Conservation (phyloP, 2,329 filamentous ascomycete species). For the Ophiostoma himal-ulmi region DNA sequence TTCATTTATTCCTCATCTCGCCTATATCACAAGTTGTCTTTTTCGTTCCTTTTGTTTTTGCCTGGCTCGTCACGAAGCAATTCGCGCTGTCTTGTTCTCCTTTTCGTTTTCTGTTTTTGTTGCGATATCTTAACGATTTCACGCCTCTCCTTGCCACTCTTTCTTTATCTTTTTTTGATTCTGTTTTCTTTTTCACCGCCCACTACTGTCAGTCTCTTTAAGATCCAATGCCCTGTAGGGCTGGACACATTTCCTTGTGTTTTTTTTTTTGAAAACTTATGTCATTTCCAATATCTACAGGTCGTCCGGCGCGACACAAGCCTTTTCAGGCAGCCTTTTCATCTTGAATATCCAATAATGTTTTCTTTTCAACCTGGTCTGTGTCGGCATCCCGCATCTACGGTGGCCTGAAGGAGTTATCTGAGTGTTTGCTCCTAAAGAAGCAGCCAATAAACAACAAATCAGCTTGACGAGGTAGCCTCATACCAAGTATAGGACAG, state of each 20-base stretch:
- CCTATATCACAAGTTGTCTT: neutral
- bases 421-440: neutral
- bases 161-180: neutral
- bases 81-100: constrained; percentile 2
- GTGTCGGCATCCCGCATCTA: neutral
- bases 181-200: constrained; percentile 9
- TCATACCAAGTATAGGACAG: neutral
- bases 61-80: constrained; percentile 16
- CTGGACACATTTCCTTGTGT: neutral
- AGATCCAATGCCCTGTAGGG: neutral
- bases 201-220: constrained; percentile 10
- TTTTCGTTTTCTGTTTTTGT: neutral
- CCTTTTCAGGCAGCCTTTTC: constrained; percentile 13
- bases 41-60: constrained; percentile 3
- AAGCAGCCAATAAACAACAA: neutral
- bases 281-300: constrained; percentile 11
- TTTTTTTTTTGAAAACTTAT: neutral
- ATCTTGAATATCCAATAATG: constrained; percentile 15
- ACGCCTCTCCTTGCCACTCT: constrained; percentile 17
- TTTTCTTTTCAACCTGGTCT: constrained; percentile 5
- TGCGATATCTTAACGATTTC: constrained; percentile 20
- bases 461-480: neutral
- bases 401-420: neutral
- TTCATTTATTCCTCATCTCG: neutral
- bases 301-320: constrained; percentile 13